phyloP scores from a whole-genome alignment of 2,329 filamentous ascomycete species.

The Aspergillus pseudoglaucus region DNA sequence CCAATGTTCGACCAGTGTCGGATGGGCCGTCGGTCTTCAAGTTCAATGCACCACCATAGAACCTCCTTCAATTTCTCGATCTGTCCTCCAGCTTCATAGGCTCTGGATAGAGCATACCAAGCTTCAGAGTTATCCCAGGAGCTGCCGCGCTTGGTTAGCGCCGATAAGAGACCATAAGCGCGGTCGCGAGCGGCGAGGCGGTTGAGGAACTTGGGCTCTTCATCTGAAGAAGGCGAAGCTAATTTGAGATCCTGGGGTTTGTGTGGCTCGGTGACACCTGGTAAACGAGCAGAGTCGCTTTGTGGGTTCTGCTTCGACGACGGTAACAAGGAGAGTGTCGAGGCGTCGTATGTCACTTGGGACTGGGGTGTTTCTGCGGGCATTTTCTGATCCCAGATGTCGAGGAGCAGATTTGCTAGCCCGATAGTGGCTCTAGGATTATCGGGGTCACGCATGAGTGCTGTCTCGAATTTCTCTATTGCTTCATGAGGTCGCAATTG shows the following conservation, averaged over 20 bases:
- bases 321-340: slow-evolving; percentile 18
- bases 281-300: neutral
- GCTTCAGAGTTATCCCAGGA: slow-evolving; percentile 92
- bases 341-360: slow-evolving; percentile 20
- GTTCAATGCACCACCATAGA: slow-evolving; percentile 94
- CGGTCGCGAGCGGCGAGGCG: slow-evolving; percentile 84
- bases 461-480: slow-evolving; percentile 71
- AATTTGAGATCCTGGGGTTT: neutral
- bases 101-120: slow-evolving; percentile 81
- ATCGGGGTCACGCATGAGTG: slow-evolving; percentile 70
- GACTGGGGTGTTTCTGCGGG: slow-evolving; percentile 27
- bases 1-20: slow-evolving; percentile 70
- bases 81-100: slow-evolving; percentile 82
- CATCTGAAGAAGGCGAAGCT: slow-evolving; percentile 17
- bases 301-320: slow-evolving; percentile 10
- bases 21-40: slow-evolving; percentile 78
- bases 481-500: slow-evolving; percentile 61
- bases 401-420: slow-evolving; percentile 76
- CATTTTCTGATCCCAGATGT: slow-evolving; percentile 62
- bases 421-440: slow-evolving; percentile 75
- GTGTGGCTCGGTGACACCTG: neutral
- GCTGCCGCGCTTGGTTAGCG: slow-evolving; percentile 73
- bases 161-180: slow-evolving; percentile 74
- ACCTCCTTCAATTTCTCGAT: slow-evolving; percentile 83
- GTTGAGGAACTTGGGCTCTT: slow-evolving; percentile 65